Conservation (phyloP, 2,329 filamentous ascomycete genomes). For the Cladophialophora carrionii region DNA sequence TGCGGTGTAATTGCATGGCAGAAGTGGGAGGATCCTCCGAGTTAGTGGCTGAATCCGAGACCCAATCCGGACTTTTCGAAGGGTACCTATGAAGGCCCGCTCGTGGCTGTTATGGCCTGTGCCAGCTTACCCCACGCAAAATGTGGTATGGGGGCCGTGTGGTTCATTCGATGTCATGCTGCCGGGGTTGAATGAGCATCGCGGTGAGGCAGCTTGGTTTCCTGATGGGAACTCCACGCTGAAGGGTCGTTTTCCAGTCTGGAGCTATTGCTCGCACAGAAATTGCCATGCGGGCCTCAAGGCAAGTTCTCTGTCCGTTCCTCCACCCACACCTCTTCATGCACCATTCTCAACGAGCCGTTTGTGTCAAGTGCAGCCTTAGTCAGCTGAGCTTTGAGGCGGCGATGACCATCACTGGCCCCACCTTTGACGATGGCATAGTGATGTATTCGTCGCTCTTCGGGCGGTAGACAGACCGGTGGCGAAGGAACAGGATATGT, state of each 20-base stretch:
- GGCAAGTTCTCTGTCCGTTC: conserved; percentile 1
- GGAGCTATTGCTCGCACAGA: background rate
- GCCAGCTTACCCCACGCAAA: background rate
- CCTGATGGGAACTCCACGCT: background rate
- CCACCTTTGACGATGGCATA: conserved; percentile 18
- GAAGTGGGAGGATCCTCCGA: background rate
- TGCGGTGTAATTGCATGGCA: background rate
- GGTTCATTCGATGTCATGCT: background rate
- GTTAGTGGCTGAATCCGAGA: background rate
- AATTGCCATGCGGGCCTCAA: background rate
- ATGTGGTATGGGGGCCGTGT: background rate
- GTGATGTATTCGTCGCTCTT: conserved; percentile 22
- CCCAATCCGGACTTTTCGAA: background rate
- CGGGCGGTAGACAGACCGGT: conserved; percentile 9
- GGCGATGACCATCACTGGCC: conserved; percentile 1
- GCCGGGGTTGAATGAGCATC: background rate
- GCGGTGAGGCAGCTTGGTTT: background rate
- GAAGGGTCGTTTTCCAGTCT: background rate
- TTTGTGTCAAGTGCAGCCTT: conserved; percentile 11
- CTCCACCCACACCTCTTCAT: conserved; percentile 26
- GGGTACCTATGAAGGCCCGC: background rate
- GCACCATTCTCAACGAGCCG: conserved; percentile 16
- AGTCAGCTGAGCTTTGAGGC: conserved; percentile 20
- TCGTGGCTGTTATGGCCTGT: background rate
- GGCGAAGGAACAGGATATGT: background rate